Conservation (phyloP, 2,329 filamentous ascomycete genomes). For the Scedosporium boydii region DNA sequence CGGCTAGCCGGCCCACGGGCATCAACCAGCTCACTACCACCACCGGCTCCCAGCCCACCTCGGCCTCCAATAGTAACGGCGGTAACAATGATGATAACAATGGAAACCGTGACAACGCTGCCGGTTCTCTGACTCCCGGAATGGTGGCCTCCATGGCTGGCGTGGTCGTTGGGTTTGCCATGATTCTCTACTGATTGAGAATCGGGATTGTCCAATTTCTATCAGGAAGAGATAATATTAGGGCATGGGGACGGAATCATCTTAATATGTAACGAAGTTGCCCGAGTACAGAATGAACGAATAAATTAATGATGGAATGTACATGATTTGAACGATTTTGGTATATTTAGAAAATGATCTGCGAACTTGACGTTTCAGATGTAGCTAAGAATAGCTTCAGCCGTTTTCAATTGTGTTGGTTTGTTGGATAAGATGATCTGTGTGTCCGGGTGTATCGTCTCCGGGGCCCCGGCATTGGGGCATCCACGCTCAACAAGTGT, state of each 20-base stretch:
- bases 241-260: no score
- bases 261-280: no score
- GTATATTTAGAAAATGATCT: neutral
- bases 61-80: neutral
- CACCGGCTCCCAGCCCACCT: constrained; percentile 3
- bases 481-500: no score
- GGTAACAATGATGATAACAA: constrained; percentile 6
- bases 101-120: constrained; percentile 5
- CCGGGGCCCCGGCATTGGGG: neutral
- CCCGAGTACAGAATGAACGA: neutral
- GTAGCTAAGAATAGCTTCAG: neutral
- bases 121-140: neutral
- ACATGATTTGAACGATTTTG: neutral
- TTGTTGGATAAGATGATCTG: neutral
- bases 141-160: neutral
- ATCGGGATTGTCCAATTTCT: neutral
- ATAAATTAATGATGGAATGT: no score
- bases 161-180: constrained; percentile 18
- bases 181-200: constrained; percentile 32
- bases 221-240: neutral
- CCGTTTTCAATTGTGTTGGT: neutral
- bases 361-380: neutral
- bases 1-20: constrained; percentile 9
- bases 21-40: constrained; percentile 12
- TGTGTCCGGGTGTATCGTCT: neutral